phyloP scores from a whole-genome alignment of 2,329 filamentous ascomycete species.

The Penicillium sp. region DNA sequence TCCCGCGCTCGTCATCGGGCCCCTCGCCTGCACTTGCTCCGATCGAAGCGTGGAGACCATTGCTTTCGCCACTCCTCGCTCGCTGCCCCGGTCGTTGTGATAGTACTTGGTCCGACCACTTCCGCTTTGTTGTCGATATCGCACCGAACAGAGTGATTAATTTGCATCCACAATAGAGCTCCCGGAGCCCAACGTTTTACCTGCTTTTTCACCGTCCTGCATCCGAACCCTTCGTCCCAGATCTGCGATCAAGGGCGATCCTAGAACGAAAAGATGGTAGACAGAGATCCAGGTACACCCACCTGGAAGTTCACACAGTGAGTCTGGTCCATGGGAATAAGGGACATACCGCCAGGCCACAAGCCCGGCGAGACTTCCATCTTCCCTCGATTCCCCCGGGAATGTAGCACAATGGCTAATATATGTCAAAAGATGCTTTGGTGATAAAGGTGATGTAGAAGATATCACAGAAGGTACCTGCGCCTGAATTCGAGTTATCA shows the following conservation, averaged over 20 bases:
- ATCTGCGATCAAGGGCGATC: conserved; percentile 34
- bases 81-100: neutral
- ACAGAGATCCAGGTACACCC: conserved; percentile 88
- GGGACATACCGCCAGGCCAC: neutral
- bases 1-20: conserved; percentile 17
- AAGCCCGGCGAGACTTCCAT: neutral
- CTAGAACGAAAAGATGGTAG: conserved; percentile 75
- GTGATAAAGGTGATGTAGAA: conserved; percentile 98
- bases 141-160: conserved; percentile 2
- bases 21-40: conserved; percentile 17
- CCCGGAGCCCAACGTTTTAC: conserved; percentile 4
- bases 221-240: conserved; percentile 12
- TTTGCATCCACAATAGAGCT: conserved; percentile 22
- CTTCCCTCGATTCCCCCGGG: neutral
- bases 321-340: conserved; percentile 41
- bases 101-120: conserved; percentile 13
- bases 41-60: conserved; percentile 12
- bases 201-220: conserved; percentile 13
- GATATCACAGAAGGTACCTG: conserved; percentile 88
- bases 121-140: conserved; percentile 9
- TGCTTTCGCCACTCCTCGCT: conserved; percentile 8
- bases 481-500: conserved; percentile 2
- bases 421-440: conserved; percentile 74
- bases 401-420: conserved; percentile 10
- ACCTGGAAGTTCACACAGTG: conserved; percentile 99